Evolutionary conservation across 176 grass and related monocot species (phyloP).

Genomic region (Aechmea fasciata): DNA sequence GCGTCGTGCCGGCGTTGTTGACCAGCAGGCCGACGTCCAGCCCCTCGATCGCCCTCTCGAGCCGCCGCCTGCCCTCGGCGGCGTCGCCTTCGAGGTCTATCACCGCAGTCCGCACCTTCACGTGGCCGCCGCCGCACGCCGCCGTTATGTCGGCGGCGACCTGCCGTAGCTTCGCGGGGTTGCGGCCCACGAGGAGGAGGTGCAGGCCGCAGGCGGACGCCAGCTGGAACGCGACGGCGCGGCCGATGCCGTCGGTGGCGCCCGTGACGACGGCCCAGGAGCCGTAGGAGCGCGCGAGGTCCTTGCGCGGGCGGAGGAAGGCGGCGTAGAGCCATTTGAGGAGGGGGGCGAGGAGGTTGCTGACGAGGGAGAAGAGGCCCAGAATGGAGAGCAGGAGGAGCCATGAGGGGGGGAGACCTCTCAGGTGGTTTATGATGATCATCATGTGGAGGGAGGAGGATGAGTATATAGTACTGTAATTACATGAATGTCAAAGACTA

Average conservation of each 20-base stretch:
- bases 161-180: slow-evolving; percentile 34
- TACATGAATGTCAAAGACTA: too few species aligned
- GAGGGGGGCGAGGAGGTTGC: not conserved
- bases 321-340: not conserved
- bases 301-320: not conserved
- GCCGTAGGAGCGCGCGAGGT: slow-evolving; percentile 14
- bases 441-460: too few species aligned
- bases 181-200: slow-evolving; percentile 45
- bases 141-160: slow-evolving; percentile 15
- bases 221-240: slow-evolving; percentile 31
- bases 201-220: slow-evolving; percentile 29
- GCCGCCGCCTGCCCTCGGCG: slow-evolving; percentile 9
- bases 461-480: too few species aligned
- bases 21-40: slow-evolving; percentile 48
- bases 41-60: slow-evolving; percentile 14
- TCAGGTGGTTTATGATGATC: not conserved
- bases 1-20: slow-evolving; percentile 44
- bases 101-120: slow-evolving; percentile 20
- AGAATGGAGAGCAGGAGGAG: not conserved
- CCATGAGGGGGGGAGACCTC: not conserved
- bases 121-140: not conserved
- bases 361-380: not conserved
- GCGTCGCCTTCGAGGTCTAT: slow-evolving; percentile 29
- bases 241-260: slow-evolving; percentile 48
- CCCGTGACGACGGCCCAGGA: slow-evolving; percentile 39